These are phyloP conservation scores for Stereocaulon alpinum DNA, from an alignment of 495 filamentous ascomycete genomes.

Conservation along the genomic window DNA sequence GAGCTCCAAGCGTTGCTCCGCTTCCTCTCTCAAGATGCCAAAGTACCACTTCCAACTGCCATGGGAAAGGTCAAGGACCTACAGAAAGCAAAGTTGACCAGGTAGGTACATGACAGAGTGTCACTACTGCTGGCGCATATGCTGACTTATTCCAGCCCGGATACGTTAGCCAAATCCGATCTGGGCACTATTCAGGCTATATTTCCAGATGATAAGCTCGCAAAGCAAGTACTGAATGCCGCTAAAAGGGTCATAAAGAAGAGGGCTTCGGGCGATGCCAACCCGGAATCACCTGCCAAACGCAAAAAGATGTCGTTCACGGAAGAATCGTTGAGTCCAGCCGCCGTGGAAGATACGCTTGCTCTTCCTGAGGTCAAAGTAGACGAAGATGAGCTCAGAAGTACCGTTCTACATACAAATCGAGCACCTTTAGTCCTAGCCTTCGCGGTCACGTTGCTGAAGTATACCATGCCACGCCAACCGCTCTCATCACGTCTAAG, in stretches of 20 bases:
- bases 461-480: slow-evolving; percentile 73
- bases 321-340: slow-evolving; percentile 38
- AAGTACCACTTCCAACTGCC: slow-evolving; percentile 57
- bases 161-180: slow-evolving; percentile 50
- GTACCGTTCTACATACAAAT: slow-evolving; percentile 58
- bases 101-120: slow-evolving; percentile 29
- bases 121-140: slow-evolving; percentile 1
- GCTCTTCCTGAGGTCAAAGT: slow-evolving; percentile 43
- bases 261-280: slow-evolving; percentile 28
- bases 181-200: slow-evolving; percentile 45
- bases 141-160: slow-evolving; percentile 27
- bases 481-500: slow-evolving; percentile 72
- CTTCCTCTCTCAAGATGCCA: slow-evolving; percentile 64
- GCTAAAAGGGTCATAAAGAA: slow-evolving; percentile 59
- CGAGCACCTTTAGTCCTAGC: slow-evolving; percentile 72
- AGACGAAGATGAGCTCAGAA: slow-evolving; percentile 49
- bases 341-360: slow-evolving; percentile 54
- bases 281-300: slow-evolving; percentile 30
- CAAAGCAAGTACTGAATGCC: slow-evolving; percentile 51
- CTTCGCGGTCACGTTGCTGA: slow-evolving; percentile 62
- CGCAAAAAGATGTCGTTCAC: slow-evolving; percentile 36
- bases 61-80: slow-evolving; percentile 59
- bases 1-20: slow-evolving; percentile 64
- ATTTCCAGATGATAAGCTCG: slow-evolving; percentile 58
- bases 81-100: slow-evolving; percentile 51